Base-by-base conservation (phyloP, 345 rosid genomes). In the Ceriops zippeliana region DNA sequence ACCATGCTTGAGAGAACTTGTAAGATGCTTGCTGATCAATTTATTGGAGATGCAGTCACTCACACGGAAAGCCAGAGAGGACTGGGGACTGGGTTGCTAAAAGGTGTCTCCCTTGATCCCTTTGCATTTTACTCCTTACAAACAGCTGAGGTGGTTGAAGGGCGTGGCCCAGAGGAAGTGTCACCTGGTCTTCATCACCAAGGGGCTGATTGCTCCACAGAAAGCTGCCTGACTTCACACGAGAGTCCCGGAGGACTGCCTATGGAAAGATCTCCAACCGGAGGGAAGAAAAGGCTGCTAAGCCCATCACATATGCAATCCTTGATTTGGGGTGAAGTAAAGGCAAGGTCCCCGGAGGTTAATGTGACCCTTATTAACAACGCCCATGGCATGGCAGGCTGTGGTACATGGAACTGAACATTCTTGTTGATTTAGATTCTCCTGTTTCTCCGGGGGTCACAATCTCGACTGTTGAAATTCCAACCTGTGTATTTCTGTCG, bases 1-100 rank as follows among this genome's bases (percentile, higher is more conserved):
- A 76, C 86, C 49, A 84, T 85, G 89, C 88, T 87, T 27, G 92
- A 87, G 63, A 79, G 84, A 73, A 85, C 89, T 56, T 87, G 89
- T 70, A 84, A 81, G 85, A 82, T 87, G 84, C 85, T 87, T 22
- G 85, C 87, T 0, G 86, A 82, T 72, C 92, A 87, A 61, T 76
- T 84, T 71, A 77, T 87, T 3, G 85, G 86, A 27, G 73, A 75
- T 58, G 42, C 83, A 51, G 71, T 79, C 52, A 64, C 53, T 5
- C 78, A 79, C 27, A 56, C 58, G 6, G 81, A 78, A 35, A 72
- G 47, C 63, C 71, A 72, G 42, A 80, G 74, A 57, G 83, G 62
- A 35, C 52, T 71, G 34, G 78, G 76, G n/a, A 67, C 57, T 54
- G 84, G 75, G 73, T 67, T 68, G 63, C 59, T 72, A 49, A 83